phyloP scores from a whole-genome alignment of 2,329 filamentous ascomycete species.

The Zasmidium cellare region DNA sequence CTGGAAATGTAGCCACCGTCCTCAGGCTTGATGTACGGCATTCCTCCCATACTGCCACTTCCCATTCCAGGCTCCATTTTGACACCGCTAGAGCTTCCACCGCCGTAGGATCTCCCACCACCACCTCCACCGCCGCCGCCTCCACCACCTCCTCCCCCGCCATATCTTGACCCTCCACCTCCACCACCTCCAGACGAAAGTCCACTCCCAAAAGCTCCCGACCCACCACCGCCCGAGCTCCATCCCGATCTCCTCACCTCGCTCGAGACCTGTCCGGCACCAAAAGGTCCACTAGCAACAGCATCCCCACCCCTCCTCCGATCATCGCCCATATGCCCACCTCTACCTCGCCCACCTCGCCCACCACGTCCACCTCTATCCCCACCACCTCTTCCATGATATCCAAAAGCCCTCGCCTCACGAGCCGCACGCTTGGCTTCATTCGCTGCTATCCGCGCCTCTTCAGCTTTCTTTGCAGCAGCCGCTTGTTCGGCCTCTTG shows the following conservation, averaged over 20 bases:
- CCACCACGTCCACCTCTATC: slow-evolving; percentile 23
- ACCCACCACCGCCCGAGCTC: slow-evolving; percentile 13
- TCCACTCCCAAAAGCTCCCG: neutral
- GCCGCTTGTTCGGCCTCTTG: slow-evolving; percentile 44
- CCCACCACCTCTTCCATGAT: slow-evolving; percentile 20
- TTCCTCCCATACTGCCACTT: slow-evolving; percentile 21
- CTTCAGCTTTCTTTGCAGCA: slow-evolving; percentile 39
- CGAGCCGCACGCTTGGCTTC: slow-evolving; percentile 27
- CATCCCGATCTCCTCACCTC: slow-evolving; percentile 19
- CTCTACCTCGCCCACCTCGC: slow-evolving; percentile 33
- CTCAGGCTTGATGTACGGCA: slow-evolving; percentile 32
- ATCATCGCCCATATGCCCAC: slow-evolving; percentile 44
- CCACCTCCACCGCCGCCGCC: slow-evolving; percentile 24
- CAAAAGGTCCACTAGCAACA: slow-evolving; percentile 45
- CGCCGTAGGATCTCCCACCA: slow-evolving; percentile 13
- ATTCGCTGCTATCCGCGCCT: slow-evolving; percentile 36
- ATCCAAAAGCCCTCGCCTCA: slow-evolving; percentile 27
- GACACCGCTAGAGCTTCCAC: slow-evolving; percentile 27
- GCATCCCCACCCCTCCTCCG: slow-evolving; percentile 24
- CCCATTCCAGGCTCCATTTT: slow-evolving; percentile 33
- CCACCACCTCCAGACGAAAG: slow-evolving; percentile 13
- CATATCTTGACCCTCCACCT: slow-evolving; percentile 12
- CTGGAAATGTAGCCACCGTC: slow-evolving; percentile 50
- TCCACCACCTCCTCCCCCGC: slow-evolving; percentile 15
- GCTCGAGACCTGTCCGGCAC: slow-evolving; percentile 31